phyloP scores from a whole-genome alignment of 805 yeast genomes.

The Candida manassasensis region DNA sequence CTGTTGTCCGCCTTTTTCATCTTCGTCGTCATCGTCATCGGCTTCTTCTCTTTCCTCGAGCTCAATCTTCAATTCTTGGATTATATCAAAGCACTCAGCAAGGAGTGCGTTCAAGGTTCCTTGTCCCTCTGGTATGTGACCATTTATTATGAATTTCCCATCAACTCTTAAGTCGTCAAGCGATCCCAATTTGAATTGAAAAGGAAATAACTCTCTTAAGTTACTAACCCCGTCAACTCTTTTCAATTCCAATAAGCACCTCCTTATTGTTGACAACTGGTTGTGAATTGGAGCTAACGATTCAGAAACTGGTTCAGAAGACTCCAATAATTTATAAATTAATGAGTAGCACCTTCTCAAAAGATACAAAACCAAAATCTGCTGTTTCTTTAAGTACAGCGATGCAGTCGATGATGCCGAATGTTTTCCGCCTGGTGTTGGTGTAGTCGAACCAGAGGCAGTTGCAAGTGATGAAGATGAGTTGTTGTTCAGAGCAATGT shows the following conservation, averaged over 20 bases:
- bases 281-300: constrained; percentile 90
- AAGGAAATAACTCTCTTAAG: constrained; percentile 89
- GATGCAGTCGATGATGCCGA: background rate
- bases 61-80: constrained; percentile 86
- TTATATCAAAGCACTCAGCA: constrained; percentile 91
- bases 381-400: constrained; percentile 25
- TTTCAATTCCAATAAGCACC: constrained; percentile 85
- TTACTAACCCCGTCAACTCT: constrained; percentile 89
- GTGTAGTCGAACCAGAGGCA: background rate
- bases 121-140: constrained; percentile 95
- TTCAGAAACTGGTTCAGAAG: constrained; percentile 94
- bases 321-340: constrained; percentile 81
- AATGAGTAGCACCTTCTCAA: constrained; percentile 88
- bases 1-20: background rate
- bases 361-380: constrained; percentile 60
- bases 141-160: constrained; percentile 87
- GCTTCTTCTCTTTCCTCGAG: constrained; percentile 58
- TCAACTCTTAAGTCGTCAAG: constrained; percentile 82
- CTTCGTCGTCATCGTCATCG: constrained; percentile 10
- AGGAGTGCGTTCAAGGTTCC: constrained; percentile 87
- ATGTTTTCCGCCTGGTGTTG: constrained; percentile 7
- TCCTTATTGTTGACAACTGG: constrained; percentile 85
- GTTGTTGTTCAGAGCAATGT: background rate
- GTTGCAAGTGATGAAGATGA: constrained; percentile 3
- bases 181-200: constrained; percentile 88